A percentile compares a stretch with the other conserved stretches of the same genome.
These are phyloP conservation scores for Coccomyxa subellipsoidea DNA, from an alignment of 163 green algal species.

Conservation along the genomic window DNA sequence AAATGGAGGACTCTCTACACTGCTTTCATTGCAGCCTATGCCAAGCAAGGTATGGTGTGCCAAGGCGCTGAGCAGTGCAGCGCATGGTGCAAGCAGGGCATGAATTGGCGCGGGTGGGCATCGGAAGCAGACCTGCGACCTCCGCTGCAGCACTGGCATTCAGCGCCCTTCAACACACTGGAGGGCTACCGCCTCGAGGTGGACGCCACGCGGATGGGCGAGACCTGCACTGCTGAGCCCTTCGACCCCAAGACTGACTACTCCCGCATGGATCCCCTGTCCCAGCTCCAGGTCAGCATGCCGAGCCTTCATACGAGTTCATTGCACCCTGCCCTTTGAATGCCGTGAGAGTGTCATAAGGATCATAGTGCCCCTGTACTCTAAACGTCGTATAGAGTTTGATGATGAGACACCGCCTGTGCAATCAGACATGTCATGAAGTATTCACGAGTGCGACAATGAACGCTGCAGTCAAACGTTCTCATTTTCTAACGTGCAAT, in stretches of 20 bases:
- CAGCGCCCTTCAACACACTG: not conserved
- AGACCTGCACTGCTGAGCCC: not conserved
- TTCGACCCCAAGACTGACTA: not conserved
- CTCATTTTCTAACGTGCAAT: too few relatives aligned
- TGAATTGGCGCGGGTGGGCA: not conserved
- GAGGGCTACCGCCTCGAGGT: not conserved
- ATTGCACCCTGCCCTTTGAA: too few relatives aligned
- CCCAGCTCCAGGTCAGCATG: not conserved
- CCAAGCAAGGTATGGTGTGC: not conserved
- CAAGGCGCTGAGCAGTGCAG: not conserved
- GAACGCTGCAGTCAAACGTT: too few relatives aligned
- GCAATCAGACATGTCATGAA: too few relatives aligned
- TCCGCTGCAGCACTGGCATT: slow-evolving; percentile 8
- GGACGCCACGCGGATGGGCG: not conserved
- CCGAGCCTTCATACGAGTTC: not conserved
- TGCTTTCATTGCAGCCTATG: not conserved
- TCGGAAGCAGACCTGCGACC: slow-evolving; percentile 1
- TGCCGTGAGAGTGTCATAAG: too few relatives aligned
- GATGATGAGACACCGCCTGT: too few relatives aligned
- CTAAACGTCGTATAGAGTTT: too few relatives aligned
- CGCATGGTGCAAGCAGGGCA: not conserved
- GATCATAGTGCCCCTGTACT: too few relatives aligned
- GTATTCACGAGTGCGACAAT: too few relatives aligned
- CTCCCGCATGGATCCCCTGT: not conserved
- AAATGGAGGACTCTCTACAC: too few relatives aligned